phyloP scores from a whole-genome alignment of 2,329 filamentous ascomycete genomes.

The Pseudogymnoascus sp. region DNA sequence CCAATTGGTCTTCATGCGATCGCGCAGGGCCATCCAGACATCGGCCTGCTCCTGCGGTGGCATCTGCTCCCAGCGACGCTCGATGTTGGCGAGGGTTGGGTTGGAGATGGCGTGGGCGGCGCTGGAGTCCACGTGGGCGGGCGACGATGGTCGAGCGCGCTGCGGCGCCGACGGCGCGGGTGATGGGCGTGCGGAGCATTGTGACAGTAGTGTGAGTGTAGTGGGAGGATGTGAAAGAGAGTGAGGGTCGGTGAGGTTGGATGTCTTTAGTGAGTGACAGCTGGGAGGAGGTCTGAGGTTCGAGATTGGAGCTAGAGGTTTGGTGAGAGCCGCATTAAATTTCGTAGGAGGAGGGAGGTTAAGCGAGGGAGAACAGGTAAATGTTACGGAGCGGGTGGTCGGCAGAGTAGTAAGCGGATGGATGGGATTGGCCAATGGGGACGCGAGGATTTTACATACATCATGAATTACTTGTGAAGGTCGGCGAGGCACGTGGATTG shows the following conservation, averaged over 20 bases:
- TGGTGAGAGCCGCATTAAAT: constrained; percentile 7
- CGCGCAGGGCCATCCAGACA: constrained; percentile 95
- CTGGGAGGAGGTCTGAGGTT: background rate
- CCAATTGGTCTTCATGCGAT: constrained; percentile 99
- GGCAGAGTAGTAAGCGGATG: constrained; percentile 1
- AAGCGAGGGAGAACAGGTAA: constrained; percentile 9
- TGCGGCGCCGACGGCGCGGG: constrained; percentile 44
- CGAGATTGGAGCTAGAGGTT: constrained; percentile 9
- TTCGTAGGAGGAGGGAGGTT: constrained; percentile 8
- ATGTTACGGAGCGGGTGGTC: constrained; percentile 1
- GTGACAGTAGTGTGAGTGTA: constrained; percentile 10
- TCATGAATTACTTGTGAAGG: background rate
- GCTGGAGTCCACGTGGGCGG: constrained; percentile 9
- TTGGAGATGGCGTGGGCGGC: constrained; percentile 91
- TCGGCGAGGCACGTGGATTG: background rate
- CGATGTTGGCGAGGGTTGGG: constrained; percentile 93
- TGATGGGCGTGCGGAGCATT: constrained; percentile 31
- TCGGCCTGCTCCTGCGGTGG: constrained; percentile 98
- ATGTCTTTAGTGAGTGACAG: background rate
- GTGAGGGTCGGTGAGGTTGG: background rate
- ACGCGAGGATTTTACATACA: background rate
- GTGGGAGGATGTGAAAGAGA: constrained; percentile 12
- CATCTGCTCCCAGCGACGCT: constrained; percentile 99
- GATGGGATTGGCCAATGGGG: constrained; percentile 2
- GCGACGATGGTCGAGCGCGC: constrained; percentile 24